Evolutionary conservation across 257 asterid genomes (phyloP).

Genomic region (Ballota nigra): DNA sequence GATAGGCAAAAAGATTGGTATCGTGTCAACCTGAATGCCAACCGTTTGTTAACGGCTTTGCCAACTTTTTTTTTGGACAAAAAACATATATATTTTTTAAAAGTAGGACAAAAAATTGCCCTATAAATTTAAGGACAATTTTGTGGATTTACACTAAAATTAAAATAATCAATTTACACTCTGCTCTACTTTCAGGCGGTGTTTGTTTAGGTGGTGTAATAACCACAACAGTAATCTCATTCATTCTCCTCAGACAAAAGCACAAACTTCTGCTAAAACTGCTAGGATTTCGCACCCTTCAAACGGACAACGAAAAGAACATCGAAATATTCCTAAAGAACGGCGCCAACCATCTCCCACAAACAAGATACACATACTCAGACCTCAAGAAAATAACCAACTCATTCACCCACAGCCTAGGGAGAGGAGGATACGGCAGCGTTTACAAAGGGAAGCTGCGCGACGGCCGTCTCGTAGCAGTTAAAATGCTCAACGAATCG

Average conservation of each 20-base stretch:
- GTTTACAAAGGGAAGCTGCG: no score
- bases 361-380: constrained; percentile 23
- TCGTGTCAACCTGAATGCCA: no score
- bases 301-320: not conserved
- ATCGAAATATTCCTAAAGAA: constrained; percentile 9
- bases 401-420: constrained; percentile 27
- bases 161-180: no score
- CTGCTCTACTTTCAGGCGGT: constrained; percentile 4
- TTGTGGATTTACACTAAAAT: no score
- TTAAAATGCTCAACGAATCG: constrained; percentile 31
- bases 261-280: not conserved
- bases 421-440: constrained; percentile 43
- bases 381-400: constrained; percentile 34
- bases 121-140: no score
- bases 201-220: not conserved
- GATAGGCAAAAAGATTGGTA: no score
- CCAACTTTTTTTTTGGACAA: no score
- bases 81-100: no score
- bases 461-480: constrained; percentile 31
- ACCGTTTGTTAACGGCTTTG: no score
- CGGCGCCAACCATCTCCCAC: constrained; percentile 9
- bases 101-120: no score
- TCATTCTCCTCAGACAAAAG: not conserved
- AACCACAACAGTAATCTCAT: not conserved
- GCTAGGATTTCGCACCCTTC: not conserved